Conservation (phyloP, 1,284 basidiomycete genomes). For the Microstroma glucosiphilum region DNA sequence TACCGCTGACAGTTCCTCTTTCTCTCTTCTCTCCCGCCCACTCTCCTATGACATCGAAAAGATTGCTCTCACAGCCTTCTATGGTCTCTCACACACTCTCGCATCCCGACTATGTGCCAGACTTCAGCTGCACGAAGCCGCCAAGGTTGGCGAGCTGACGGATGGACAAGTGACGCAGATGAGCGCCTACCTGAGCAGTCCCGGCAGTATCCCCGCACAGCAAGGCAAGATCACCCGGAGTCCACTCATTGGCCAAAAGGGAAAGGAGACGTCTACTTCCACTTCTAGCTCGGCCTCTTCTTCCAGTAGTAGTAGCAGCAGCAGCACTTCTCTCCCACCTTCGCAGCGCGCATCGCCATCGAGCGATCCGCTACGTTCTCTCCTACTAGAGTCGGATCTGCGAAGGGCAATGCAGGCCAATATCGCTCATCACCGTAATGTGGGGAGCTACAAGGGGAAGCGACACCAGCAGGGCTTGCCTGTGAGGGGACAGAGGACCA, state of each 20-base stretch:
- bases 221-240: conserved; percentile 51
- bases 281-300: conserved; percentile 10
- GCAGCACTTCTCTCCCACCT: conserved; percentile 27
- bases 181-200: conserved; percentile 80
- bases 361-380: conserved; percentile 58
- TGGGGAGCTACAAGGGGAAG: conserved; percentile 78
- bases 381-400: conserved; percentile 77
- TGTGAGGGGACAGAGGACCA: conserved; percentile 81
- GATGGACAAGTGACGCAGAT: conserved; percentile 74
- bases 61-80: conserved; percentile 77
- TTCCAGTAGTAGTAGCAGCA: background rate
- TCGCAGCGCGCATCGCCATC: conserved; percentile 27
- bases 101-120: conserved; percentile 77
- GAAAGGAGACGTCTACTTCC: conserved; percentile 5
- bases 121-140: conserved; percentile 70
- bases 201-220: conserved; percentile 60
- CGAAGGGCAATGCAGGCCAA: conserved; percentile 72
- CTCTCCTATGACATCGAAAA: conserved; percentile 45
- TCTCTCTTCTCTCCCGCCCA: background rate
- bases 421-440: conserved; percentile 79
- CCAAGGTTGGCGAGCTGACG: conserved; percentile 68
- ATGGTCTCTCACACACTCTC: conserved; percentile 70
- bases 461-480: conserved; percentile 81
- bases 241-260: background rate
- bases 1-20: background rate